Evolutionary conservation across 345 rosid species (phyloP).

Genomic region (Citrus cavaleriei): DNA sequence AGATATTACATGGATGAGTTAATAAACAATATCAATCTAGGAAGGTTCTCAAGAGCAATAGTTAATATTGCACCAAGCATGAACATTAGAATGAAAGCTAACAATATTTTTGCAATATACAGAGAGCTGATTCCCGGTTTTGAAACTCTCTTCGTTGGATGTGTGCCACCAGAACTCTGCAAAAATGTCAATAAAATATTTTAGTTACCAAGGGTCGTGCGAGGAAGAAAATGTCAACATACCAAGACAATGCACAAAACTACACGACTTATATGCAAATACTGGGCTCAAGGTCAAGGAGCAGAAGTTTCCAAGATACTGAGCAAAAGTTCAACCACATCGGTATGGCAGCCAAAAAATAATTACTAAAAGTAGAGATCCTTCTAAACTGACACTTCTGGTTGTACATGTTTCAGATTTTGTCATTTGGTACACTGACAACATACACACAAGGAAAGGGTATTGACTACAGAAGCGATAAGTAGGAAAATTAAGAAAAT

Average conservation of each 20-base stretch:
- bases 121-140: constrained; percentile 16
- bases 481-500: not conserved
- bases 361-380: not conserved
- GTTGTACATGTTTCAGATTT: not conserved
- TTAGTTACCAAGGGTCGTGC: not conserved
- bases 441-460: not conserved
- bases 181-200: not conserved
- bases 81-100: constrained; percentile 66
- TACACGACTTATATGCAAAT: not conserved
- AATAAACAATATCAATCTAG: constrained; percentile 42
- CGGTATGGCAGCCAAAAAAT: not conserved
- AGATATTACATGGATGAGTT: constrained; percentile 37
- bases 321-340: not conserved
- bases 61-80: constrained; percentile 62
- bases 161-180: constrained; percentile 33
- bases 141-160: constrained; percentile 3
- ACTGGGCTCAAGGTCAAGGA: not conserved
- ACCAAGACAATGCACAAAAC: not conserved
- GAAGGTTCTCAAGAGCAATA: constrained; percentile 80
- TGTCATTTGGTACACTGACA: not conserved
- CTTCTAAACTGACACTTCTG: not conserved
- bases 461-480: not conserved
- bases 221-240: not conserved
- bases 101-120: constrained; percentile 54
- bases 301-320: not conserved